Evolutionary conservation across 768 basidiomycete genomes (phyloP).

Genomic region (Macrolepiota dolichaula): DNA sequence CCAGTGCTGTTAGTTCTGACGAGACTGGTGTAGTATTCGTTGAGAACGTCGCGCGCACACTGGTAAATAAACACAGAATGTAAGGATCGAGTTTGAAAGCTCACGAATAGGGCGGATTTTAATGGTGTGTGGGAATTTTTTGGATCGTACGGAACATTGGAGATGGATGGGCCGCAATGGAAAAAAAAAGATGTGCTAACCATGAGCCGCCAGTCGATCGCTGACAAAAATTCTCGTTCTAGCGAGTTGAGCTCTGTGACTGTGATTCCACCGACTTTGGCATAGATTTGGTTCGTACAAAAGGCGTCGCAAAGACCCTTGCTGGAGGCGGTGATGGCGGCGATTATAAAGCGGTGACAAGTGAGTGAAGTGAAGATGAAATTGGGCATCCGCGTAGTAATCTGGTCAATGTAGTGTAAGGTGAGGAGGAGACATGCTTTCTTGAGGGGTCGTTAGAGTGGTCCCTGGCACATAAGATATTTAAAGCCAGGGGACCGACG

Average conservation of each 20-base stretch:
- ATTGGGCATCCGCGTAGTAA: slow-evolving; percentile 79
- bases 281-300: slow-evolving; percentile 92
- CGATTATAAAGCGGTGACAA: slow-evolving; percentile 96
- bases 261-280: slow-evolving; percentile 93
- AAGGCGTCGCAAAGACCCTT: slow-evolving; percentile 96
- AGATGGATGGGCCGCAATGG: not conserved
- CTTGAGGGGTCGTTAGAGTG: slow-evolving; percentile 31
- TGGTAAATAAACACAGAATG: slow-evolving; percentile 33
- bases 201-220: slow-evolving; percentile 93
- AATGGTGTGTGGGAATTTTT: not conserved
- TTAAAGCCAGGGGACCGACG: slow-evolving; percentile 34
- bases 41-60: slow-evolving; percentile 88
- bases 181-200: slow-evolving; percentile 51
- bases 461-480: slow-evolving; percentile 12
- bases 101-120: not conserved
- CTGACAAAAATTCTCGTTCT: slow-evolving; percentile 88
- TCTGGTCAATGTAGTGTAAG: slow-evolving; percentile 90
- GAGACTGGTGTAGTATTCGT: slow-evolving; percentile 93
- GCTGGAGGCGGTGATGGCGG: slow-evolving; percentile 86
- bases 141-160: not conserved
- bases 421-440: slow-evolving; percentile 78
- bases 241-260: slow-evolving; percentile 89
- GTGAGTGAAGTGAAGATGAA: slow-evolving; percentile 96
- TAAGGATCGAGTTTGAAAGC: slow-evolving; percentile 21
- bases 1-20: slow-evolving; percentile 78